phyloP scores from a whole-genome alignment of 2,329 filamentous ascomycete species.

The Coniosporium tulheliwenetii region DNA sequence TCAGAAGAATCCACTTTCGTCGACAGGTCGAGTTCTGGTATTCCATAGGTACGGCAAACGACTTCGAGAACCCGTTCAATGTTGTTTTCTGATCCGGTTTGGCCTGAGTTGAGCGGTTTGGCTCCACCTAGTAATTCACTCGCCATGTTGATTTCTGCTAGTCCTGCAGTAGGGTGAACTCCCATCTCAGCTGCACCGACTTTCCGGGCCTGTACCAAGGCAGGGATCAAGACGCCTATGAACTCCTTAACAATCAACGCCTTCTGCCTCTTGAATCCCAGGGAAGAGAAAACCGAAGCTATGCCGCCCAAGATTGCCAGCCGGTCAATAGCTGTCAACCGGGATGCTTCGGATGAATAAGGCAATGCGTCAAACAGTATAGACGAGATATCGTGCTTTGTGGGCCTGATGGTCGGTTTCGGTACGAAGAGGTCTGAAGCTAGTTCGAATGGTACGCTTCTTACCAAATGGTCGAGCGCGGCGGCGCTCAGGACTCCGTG shows the following conservation, averaged over 20 bases:
- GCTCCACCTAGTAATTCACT: conserved; percentile 5
- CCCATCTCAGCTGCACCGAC: conserved; percentile 91
- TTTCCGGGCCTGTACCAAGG: conserved; percentile 79
- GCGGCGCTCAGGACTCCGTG: conserved; percentile 46
- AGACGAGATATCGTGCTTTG: conserved; percentile 38
- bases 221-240: conserved; percentile 65
- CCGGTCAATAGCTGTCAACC: conserved; percentile 55
- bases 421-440: conserved; percentile 4
- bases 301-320: conserved; percentile 73
- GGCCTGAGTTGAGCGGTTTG: no score
- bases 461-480: conserved; percentile 33
- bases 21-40: conserved; percentile 9
- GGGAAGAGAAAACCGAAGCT: conserved; percentile 62
- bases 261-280: conserved; percentile 79
- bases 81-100: conserved; percentile 13
- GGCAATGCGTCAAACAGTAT: conserved; percentile 58
- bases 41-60: conserved; percentile 25
- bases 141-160: conserved; percentile 50
- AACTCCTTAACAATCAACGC: conserved; percentile 79
- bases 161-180: conserved; percentile 80
- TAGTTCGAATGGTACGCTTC: conserved; percentile 22
- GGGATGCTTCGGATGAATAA: conserved; percentile 34
- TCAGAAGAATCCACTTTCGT: no score
- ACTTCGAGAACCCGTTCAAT: conserved; percentile 24
- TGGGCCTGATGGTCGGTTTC: conserved; percentile 3